Evolutionary conservation across 1,284 basidiomycete genomes (phyloP).

Genomic region (Melampsora abietis-canadensis): DNA sequence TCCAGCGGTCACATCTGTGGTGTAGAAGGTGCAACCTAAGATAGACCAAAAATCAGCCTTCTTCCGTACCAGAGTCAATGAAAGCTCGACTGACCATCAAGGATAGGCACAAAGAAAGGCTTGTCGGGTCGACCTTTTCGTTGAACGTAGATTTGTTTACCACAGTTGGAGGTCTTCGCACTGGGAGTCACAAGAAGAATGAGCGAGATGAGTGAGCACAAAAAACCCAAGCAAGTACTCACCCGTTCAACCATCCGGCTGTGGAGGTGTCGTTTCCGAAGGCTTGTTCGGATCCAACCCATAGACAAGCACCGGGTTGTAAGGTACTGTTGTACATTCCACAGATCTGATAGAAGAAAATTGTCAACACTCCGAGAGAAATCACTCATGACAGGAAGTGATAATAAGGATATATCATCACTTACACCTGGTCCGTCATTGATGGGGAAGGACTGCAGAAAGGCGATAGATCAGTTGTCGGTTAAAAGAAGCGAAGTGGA

Average conservation of each 20-base stretch:
- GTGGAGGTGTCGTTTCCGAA: not conserved
- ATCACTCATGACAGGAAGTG: not conserved
- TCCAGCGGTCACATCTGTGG: not conserved
- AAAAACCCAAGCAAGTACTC: not conserved
- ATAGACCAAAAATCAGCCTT: not conserved
- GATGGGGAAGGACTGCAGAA: not conserved
- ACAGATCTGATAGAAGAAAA: conserved; percentile 2
- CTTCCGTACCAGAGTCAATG: not conserved
- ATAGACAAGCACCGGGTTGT: conserved; percentile 16
- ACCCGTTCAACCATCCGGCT: not conserved
- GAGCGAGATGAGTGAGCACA: no score
- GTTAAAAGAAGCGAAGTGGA: not conserved
- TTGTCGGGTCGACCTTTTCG: not conserved
- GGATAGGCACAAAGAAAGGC: not conserved
- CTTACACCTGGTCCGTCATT: not conserved
- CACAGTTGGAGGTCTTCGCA: not conserved
- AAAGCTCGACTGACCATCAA: not conserved
- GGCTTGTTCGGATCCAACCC: not conserved
- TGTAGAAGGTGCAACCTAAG: not conserved
- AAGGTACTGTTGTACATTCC: conserved; percentile 2
- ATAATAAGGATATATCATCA: not conserved
- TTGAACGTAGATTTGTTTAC: conserved; percentile 7
- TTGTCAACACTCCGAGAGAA: not conserved
- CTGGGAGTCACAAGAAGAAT: not conserved
- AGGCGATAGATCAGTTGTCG: not conserved